Evolutionary conservation across 2,329 filamentous ascomycete species (phyloP), one percentile per base, ranked within the genome.

Genomic region (Monosporascus sp.): DNA sequence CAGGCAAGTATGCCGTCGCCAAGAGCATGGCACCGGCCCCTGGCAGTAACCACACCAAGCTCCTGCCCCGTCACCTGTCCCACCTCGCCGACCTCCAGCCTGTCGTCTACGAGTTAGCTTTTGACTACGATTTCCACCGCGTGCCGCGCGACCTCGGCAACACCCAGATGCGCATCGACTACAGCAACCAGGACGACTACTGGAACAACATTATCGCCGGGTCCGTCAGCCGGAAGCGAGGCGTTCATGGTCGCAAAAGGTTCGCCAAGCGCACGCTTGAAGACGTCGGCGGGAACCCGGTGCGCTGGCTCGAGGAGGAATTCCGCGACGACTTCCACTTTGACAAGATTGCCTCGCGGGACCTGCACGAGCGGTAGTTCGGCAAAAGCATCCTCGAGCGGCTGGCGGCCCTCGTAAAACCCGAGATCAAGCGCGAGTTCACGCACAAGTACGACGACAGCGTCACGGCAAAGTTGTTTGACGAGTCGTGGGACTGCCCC

Each of bases 101-200:
- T 1, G 22, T 54, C 5, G 60, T 74, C 1, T 73, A 68, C 43
- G 65, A 73, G 44, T 53, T 75, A 7, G 71, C 65, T 0, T 74
- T 74, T 47, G 69, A 75, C 58, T 76, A 74, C 52, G 65, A 73
- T 55, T 74, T 71, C 51, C 40, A 24, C 1, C 59, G 63, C 1
- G 64, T 74, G 8, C 68, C 63, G 1, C 62, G 68, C 7, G 67
- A 69, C 51, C 52, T 60, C 3, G 63, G 64, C 5, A 56, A 68
- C 20, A 68, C 64, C 1, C 62, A 70, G 53, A 58, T 74, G 53
- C 69, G 73, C 7, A 66, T 76, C 53, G 72, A 76, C 60, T 74
- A 63, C 54, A 68, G 63, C 50, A 72, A 75, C 58, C 38, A 71
- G 35, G 52, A 58, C 9, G 65, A 58, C 5, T 75, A 75, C 60